Conservation (phyloP, 495 filamentous ascomycete genomes). For the Aspergillus hancockii region DNA sequence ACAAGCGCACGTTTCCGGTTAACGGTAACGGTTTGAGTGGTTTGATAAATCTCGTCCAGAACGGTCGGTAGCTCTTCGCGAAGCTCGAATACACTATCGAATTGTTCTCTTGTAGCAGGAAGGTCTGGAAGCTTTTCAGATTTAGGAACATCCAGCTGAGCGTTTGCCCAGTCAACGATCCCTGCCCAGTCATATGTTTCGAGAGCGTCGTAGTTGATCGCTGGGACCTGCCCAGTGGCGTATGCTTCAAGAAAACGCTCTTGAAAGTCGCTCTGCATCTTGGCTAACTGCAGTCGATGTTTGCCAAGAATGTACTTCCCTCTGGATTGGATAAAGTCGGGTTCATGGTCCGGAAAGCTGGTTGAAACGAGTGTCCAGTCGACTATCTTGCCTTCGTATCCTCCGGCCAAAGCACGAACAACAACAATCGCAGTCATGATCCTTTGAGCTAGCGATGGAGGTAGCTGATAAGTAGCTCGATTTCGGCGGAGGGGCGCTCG, state of each 20-base stretch:
- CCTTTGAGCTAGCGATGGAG: slow-evolving; percentile 30
- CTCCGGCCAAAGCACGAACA: slow-evolving; percentile 72
- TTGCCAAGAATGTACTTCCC: slow-evolving; percentile 61
- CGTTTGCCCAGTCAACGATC: slow-evolving; percentile 72
- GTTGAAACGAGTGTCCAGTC: slow-evolving; percentile 74
- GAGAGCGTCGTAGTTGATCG: slow-evolving; percentile 71
- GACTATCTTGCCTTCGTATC: slow-evolving; percentile 59
- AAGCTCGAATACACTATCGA: slow-evolving; percentile 51
- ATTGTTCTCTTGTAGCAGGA: slow-evolving; percentile 50
- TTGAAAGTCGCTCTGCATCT: slow-evolving; percentile 76
- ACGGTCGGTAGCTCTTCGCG: slow-evolving; percentile 40
- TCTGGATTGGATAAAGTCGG: slow-evolving; percentile 56
- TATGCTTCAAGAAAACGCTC: slow-evolving; percentile 76
- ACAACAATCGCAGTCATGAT: slow-evolving; percentile 73
- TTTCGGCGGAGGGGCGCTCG: slow-evolving; percentile 29
- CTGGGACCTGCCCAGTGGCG: slow-evolving; percentile 62
- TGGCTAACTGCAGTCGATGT: slow-evolving; percentile 61
- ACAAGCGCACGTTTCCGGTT: slow-evolving; percentile 36
- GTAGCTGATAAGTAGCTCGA: slow-evolving; percentile 19
- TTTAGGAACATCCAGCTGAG: slow-evolving; percentile 47
- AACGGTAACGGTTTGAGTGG: slow-evolving; percentile 31
- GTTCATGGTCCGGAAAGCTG: slow-evolving; percentile 63
- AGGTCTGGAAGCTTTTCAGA: slow-evolving; percentile 47
- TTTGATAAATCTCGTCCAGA: slow-evolving; percentile 45
- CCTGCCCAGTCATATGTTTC: slow-evolving; percentile 73